A percentile compares a stretch with the other conserved stretches of the same genome.
These are phyloP conservation scores for Hypoxylon sp. DNA, from an alignment of 2,329 filamentous ascomycete genomes.

Conservation along the genomic window DNA sequence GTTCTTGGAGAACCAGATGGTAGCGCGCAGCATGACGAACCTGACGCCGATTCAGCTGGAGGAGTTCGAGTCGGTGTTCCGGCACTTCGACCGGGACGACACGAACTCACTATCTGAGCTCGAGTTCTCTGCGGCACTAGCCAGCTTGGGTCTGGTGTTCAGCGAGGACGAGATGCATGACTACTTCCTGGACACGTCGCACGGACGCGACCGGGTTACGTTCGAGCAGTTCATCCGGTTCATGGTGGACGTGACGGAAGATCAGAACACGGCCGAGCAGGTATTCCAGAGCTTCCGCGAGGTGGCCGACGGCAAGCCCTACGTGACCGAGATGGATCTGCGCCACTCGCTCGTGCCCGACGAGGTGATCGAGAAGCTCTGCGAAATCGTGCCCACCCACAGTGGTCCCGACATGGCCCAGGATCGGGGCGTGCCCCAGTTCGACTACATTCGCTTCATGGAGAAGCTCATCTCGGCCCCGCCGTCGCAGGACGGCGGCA, in stretches of 20 bases:
- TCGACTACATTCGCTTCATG: conserved; percentile 98
- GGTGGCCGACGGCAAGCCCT: conserved; percentile 97
- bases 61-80: conserved; percentile 97
- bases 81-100: conserved; percentile 94
- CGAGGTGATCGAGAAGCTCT: conserved; percentile 92
- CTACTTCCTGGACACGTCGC: conserved; percentile 88
- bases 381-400: conserved; percentile 85
- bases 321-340: conserved; percentile 97
- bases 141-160: conserved; percentile 94
- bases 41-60: conserved; percentile 97
- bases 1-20: conserved; percentile 98
- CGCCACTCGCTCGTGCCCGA: conserved; percentile 95
- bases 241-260: conserved; percentile 99
- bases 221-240: conserved; percentile 99
- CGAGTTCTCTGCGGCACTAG: conserved; percentile 93
- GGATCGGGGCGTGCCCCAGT: conserved; percentile 86
- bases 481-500: not conserved
- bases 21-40: conserved; percentile 98
- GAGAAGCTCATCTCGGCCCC: conserved; percentile 71
- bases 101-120: conserved; percentile 91
- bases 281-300: conserved; percentile 98
- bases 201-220: conserved; percentile 79
- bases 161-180: conserved; percentile 98
- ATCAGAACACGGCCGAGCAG: conserved; percentile 98
- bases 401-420: conserved; percentile 84